Conservation (phyloP, 169 alveolate species). For the Cryptosporidium ubiquitum region DNA sequence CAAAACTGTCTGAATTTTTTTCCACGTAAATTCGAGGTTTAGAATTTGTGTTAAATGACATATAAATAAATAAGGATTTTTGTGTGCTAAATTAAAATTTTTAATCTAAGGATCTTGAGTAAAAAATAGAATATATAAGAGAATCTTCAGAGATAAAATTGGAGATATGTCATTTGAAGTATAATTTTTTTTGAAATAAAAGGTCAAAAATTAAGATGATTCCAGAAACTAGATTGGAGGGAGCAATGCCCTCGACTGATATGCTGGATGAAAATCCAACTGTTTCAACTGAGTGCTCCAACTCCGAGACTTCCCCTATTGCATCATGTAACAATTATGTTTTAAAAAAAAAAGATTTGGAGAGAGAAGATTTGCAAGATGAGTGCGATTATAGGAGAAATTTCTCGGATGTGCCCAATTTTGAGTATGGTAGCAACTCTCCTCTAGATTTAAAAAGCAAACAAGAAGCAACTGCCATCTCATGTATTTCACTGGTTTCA, state of each 20-base stretch:
- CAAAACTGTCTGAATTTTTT: background rate
- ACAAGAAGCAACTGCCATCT: background rate
- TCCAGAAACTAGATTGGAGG: background rate
- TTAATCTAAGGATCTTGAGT: background rate
- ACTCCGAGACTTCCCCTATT: conserved; percentile 15
- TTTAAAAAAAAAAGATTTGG: background rate
- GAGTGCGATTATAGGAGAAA: background rate
- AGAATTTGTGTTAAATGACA: conserved; percentile 1
- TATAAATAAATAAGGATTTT: background rate
- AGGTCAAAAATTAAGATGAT: background rate
- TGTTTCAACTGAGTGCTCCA: conserved; percentile 42
- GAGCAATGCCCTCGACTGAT: background rate
- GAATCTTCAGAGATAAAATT: background rate
- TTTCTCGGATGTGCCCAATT: background rate
- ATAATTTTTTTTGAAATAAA: background rate
- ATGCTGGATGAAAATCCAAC: conserved; percentile 54
- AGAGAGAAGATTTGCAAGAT: background rate
- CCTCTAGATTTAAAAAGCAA: background rate
- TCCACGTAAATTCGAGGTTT: conserved; percentile 1
- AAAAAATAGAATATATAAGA: background rate
- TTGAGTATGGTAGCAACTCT: background rate
- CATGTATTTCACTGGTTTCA: conserved; percentile 11
- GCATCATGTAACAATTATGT: background rate
- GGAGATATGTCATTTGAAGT: background rate
- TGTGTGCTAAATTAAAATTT: background rate